Evolutionary conservation across 2,329 filamentous ascomycete species (phyloP), one percentile per base, ranked within the genome.

Genomic region (Emergomyces africanus): DNA sequence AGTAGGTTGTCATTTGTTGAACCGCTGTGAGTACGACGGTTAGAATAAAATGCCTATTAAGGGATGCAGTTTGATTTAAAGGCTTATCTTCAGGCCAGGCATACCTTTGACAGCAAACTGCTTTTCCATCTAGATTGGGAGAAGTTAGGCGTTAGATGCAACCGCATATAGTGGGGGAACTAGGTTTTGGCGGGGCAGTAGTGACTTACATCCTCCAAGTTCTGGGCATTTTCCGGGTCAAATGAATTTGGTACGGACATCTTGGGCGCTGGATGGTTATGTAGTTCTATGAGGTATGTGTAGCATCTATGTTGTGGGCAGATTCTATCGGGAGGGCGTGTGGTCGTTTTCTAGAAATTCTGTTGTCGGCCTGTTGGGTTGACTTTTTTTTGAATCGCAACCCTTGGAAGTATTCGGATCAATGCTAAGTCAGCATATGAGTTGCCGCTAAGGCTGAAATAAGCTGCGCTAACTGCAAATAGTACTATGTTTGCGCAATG

Each of bases 1-100:
- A 99, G 81, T 99, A 97, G 54, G 92, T 96, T 70, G 89, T 83
- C 82, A 99, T 89, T 75, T 99, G 94, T 75, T 96, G 89, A 42
- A 97, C 94, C 57, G 87, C 91, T 81, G 64, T 30, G 60, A 69
- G 20, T 57, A 48, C 10, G 61, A 69, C 30, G 20, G 39, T 55
- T 54, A 39, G 44, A 10, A 35, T 23, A 28, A n/a, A 20, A 35
- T 1, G 6, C 0, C 4, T 35, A 33, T 35, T 10, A 18, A 35
- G 8, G 30, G 25, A 5, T 33, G 25, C 4, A 18, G 33, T 50
- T 50, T 25, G 48, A 50, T 50, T 51, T 10, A 51, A 20, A 30
- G 20, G 2, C n/a, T 20, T 51, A 35, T 20, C 14, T 12, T 12
- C 12, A 15, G 48, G 25, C 6, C n/a, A 35, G 20, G n/a, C 66